phyloP scores from a whole-genome alignment of 176 grass and related monocot species.

The Rhipidocladum racemiflorum region DNA sequence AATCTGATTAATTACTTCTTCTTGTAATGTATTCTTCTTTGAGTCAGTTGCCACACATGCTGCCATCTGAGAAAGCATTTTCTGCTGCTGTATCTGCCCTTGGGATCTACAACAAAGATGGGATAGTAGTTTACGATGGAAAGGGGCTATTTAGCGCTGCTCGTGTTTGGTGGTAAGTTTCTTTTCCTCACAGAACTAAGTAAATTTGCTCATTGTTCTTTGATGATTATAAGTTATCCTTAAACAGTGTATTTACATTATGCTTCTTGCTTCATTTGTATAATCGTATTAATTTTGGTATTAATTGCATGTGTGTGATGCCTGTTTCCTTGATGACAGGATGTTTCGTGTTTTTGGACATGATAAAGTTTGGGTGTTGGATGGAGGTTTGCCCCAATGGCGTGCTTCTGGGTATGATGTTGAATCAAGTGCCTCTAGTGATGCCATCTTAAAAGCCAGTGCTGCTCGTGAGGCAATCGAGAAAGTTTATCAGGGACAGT shows the following conservation, averaged over 20 bases:
- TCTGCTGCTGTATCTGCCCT: slow-evolving; percentile 88
- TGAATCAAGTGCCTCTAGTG: slow-evolving; percentile 88
- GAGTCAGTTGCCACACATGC: slow-evolving; percentile 88
- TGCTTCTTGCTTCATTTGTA: slow-evolving; percentile 17
- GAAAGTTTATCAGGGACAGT: slow-evolving; percentile 77
- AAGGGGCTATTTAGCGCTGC: slow-evolving; percentile 97
- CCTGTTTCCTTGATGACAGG: slow-evolving; percentile 46
- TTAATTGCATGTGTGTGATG: neutral
- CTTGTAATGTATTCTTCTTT: slow-evolving; percentile 21
- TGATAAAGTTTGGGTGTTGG: slow-evolving; percentile 87
- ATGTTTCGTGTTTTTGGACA: slow-evolving; percentile 98
- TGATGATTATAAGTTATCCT: neutral
- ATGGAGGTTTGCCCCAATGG: slow-evolving; percentile 93
- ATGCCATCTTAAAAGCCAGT: slow-evolving; percentile 84
- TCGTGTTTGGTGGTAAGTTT: slow-evolving; percentile 91
- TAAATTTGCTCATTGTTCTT: neutral
- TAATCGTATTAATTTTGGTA: neutral
- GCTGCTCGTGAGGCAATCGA: slow-evolving; percentile 92
- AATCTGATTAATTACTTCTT: neutral
- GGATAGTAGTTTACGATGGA: slow-evolving; percentile 94
- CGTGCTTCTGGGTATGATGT: slow-evolving; percentile 88
- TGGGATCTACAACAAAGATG: slow-evolving; percentile 91
- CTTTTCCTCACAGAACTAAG: neutral
- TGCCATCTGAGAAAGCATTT: slow-evolving; percentile 96
- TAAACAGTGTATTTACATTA: slow-evolving; percentile 2